These are phyloP conservation scores for Phytophthora hybrid DNA, from an alignment of 352 stramenopile species.

Conservation along the genomic window DNA sequence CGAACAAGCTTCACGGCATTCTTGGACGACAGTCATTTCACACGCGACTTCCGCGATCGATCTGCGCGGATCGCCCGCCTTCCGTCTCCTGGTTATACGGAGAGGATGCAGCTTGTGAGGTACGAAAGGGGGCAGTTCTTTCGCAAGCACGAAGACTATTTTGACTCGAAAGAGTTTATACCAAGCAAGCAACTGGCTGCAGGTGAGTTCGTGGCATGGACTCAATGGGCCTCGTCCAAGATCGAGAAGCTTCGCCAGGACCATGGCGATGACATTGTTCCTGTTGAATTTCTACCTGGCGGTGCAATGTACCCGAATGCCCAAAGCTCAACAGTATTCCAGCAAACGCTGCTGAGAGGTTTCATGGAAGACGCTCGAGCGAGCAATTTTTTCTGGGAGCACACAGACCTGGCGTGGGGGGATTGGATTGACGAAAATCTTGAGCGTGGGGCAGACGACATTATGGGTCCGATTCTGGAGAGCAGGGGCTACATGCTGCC, in stretches of 20 bases:
- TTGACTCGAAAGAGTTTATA: slow-evolving; percentile 75
- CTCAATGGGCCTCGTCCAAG: slow-evolving; percentile 52
- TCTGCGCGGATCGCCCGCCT: slow-evolving; percentile 59
- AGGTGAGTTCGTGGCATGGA: slow-evolving; percentile 57
- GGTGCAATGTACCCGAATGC: slow-evolving; percentile 55
- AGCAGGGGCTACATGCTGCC: slow-evolving; percentile 71
- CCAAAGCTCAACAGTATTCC: slow-evolving; percentile 56
- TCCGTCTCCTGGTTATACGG: slow-evolving; percentile 56
- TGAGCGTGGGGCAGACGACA: slow-evolving; percentile 47
- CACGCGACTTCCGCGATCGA: slow-evolving; percentile 60
- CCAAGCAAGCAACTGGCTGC: slow-evolving; percentile 47
- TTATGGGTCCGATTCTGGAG: slow-evolving; percentile 56
- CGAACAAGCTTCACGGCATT: slow-evolving; percentile 81
- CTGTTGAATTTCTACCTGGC: slow-evolving; percentile 43
- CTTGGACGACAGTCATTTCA: slow-evolving; percentile 70
- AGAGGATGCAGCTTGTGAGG: slow-evolving; percentile 73
- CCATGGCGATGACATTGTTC: slow-evolving; percentile 28
- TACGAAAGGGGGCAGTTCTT: slow-evolving; percentile 81
- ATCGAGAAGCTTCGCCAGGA: slow-evolving; percentile 27
- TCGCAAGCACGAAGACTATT: slow-evolving; percentile 83
- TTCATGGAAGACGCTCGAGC: slow-evolving; percentile 66
- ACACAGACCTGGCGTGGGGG: slow-evolving; percentile 60
- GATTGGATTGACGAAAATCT: slow-evolving; percentile 63
- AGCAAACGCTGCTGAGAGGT: slow-evolving; percentile 52
- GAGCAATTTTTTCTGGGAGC: slow-evolving; percentile 63